Percentiles rank a stretch among this genome's conserved stretches.
Conservation (phyloP, 225 moss, liverwort and hornwort genomes). For the Polytrichum commune region DNA sequence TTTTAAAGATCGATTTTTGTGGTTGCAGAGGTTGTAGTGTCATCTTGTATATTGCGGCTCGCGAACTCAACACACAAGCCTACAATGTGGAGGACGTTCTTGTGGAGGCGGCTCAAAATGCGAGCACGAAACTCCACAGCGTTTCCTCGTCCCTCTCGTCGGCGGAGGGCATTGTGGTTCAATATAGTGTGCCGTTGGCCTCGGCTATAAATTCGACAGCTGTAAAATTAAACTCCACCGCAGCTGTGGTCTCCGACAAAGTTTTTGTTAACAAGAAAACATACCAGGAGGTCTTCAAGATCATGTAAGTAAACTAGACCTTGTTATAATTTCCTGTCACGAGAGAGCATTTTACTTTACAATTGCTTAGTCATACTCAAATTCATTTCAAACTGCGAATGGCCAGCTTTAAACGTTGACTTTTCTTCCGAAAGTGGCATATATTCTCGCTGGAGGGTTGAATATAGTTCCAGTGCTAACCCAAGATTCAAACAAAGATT, state of each 20-base stretch:
- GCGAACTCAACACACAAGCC: conserved; percentile 39
- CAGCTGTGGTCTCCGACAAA: conserved; percentile 25
- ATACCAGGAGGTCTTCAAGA: conserved; percentile 42
- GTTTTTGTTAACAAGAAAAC: conserved; percentile 53
- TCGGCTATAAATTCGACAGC: conserved; percentile 27
- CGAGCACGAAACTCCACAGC: conserved; percentile 31
- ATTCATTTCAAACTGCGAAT: neutral
- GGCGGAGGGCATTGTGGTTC: conserved; percentile 32
- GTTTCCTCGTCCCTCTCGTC: conserved; percentile 30
- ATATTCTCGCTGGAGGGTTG: too few relatives aligned
- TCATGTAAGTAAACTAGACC: conserved; percentile 29
- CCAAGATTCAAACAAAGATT: too few relatives aligned
- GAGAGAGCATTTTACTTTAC: neutral
- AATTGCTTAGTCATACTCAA: neutral
- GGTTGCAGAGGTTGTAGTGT: conserved; percentile 49
- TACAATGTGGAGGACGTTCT: conserved; percentile 44
- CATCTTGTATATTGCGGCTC: conserved; percentile 36
- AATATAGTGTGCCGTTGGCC: conserved; percentile 22
- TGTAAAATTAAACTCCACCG: conserved; percentile 32
- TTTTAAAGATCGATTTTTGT: too few relatives aligned
- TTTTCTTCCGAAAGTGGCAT: too few relatives aligned
- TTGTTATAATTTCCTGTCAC: neutral
- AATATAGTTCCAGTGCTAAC: too few relatives aligned
- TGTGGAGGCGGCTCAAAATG: conserved; percentile 32
- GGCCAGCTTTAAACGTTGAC: too few relatives aligned